Evolutionary conservation across 208 protist species (phyloP).

Genomic region (Polymyxa betae): DNA sequence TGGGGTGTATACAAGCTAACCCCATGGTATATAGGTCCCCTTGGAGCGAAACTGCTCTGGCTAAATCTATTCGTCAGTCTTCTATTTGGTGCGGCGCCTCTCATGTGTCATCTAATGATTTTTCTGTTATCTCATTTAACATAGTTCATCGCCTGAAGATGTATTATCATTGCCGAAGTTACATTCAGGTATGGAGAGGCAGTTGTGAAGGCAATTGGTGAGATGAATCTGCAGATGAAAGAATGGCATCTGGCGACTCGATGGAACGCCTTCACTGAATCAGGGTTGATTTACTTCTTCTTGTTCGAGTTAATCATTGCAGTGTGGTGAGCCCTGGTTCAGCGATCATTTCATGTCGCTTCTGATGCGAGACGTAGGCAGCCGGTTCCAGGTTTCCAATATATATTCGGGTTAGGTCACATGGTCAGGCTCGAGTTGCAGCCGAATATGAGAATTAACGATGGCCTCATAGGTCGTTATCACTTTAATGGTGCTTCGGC

Average conservation of each 20-base stretch:
- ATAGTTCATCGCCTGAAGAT: conserved; percentile 34
- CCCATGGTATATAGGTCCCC: neutral
- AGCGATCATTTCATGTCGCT: neutral
- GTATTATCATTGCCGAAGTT: conserved; percentile 45
- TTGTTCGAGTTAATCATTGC: neutral
- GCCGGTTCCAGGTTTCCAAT: neutral
- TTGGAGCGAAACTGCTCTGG: neutral
- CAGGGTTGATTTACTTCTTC: neutral
- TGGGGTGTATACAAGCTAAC: neutral
- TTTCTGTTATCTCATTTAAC: neutral
- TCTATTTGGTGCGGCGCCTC: neutral
- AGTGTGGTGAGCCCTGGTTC: neutral
- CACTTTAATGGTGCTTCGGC: conserved; percentile 19
- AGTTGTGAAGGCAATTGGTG: no score
- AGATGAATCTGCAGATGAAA: no score
- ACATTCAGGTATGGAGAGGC: no score
- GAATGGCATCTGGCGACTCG: conserved; percentile 36
- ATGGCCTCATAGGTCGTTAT: neutral
- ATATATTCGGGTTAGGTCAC: conserved; percentile 31
- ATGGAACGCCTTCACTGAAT: conserved; percentile 13
- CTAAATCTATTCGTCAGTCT: neutral
- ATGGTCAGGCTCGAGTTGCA: neutral
- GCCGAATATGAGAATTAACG: neutral
- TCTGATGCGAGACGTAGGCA: neutral
- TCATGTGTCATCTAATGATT: neutral